Evolutionary conservation across 306 rosid species (phyloP), one percentile per base, ranked within the genome.

Genomic region (Vigna hirtella): DNA sequence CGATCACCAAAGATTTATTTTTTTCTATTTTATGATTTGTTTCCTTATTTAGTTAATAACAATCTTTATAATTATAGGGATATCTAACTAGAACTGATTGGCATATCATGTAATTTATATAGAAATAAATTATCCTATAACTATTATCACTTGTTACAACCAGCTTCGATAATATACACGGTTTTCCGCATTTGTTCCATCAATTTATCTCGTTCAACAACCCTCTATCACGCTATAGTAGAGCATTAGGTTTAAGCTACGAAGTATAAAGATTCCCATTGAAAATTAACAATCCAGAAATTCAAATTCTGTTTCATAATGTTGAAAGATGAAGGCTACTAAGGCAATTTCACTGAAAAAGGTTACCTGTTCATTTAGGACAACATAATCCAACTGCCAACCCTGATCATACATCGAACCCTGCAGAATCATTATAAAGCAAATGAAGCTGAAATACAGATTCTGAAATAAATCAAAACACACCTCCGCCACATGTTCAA

Each of bases 301-400:
- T 51, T 62, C 66, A 50, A 16, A 12, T 49, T 47, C 13, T 38
- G 28, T 57, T 73, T 30, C 57, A 74, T 20, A 17, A 73, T 3
- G 65, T 36, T 77, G 55, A 24, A 81, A 40, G 14, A 42, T 38
- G 9, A 43, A 52, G 64, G 80, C n/a, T 49, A 66, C 32, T 34
- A 57, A 83, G 61, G 66, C 66, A 38, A 40, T 43, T 47, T 48
- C 45, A 32, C 18, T 51, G 22, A 77, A 58, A 66, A 18, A 38
- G 38, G 50, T 68, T 82, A 93, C 96, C 87, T 85, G 94, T 66
- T 91, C 96, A 72, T 82, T 85, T 63, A 70, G 77, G 71, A 74
- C 81, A 73, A 72, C 78, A 67, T 91, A 86, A 77, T 93, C 98
- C 83, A 86, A 45, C 82, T 85, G 93, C 94, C 98, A 93, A 70